phyloP scores from a whole-genome alignment of 495 filamentous ascomycete species.

The Penicillium arizonense region DNA sequence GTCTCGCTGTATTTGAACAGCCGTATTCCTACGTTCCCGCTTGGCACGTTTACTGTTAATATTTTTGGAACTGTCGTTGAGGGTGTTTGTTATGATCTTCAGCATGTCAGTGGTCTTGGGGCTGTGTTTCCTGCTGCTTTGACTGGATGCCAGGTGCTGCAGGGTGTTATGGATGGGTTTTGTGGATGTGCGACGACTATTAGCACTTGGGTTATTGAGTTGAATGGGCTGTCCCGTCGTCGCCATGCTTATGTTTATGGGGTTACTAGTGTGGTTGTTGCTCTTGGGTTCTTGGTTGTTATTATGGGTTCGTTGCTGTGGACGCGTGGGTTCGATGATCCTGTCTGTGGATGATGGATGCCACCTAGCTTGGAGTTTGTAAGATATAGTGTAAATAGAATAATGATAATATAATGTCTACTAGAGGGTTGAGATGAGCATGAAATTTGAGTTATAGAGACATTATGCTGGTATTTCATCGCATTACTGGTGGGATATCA shows the following conservation, averaged over 20 bases:
- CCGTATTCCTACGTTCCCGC: slow-evolving; percentile 66
- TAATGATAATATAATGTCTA: background rate
- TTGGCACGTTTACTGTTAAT: slow-evolving; percentile 89
- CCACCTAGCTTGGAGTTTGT: background rate
- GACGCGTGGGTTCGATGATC: slow-evolving; percentile 59
- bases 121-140: slow-evolving; percentile 19
- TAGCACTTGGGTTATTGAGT: slow-evolving; percentile 86
- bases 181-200: slow-evolving; percentile 89
- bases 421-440: too few species aligned
- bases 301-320: slow-evolving; percentile 81
- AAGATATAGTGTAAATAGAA: background rate
- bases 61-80: slow-evolving; percentile 66
- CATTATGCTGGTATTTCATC: too few species aligned
- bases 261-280: slow-evolving; percentile 58
- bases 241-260: slow-evolving; percentile 78
- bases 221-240: slow-evolving; percentile 60
- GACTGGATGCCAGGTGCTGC: slow-evolving; percentile 75
- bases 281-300: slow-evolving; percentile 63
- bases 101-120: slow-evolving; percentile 47
- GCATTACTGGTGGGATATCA: too few species aligned
- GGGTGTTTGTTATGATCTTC: slow-evolving; percentile 71
- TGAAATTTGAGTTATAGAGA: too few species aligned
- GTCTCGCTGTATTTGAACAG: slow-evolving; percentile 65
- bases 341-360: slow-evolving; percentile 42
- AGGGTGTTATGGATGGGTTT: slow-evolving; percentile 86